Conservation (phyloP, 208 protist species). For the Balamuthia mandrillaris region DNA sequence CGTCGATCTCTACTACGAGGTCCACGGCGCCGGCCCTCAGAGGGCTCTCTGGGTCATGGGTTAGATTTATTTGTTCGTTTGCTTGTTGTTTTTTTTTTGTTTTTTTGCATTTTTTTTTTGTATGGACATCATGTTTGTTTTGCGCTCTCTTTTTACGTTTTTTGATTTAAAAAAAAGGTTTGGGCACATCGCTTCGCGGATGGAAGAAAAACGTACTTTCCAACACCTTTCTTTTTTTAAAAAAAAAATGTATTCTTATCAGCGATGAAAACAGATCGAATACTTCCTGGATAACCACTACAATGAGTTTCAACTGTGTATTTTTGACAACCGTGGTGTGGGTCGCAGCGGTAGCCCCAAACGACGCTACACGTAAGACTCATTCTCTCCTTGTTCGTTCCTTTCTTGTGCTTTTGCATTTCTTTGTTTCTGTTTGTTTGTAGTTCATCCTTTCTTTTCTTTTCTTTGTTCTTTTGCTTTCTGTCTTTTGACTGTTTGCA, state of each 20-base stretch:
- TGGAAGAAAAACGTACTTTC: neutral
- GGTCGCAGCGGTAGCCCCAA: neutral
- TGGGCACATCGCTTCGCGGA: neutral
- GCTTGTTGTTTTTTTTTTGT: too few relatives aligned
- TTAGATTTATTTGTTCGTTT: too few relatives aligned
- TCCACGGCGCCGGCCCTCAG: neutral
- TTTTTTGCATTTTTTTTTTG: neutral
- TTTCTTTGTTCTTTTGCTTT: too few relatives aligned
- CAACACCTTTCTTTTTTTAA: too few relatives aligned
- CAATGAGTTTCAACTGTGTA: neutral
- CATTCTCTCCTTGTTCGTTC: neutral
- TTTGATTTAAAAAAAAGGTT: neutral
- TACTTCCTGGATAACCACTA: neutral
- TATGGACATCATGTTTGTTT: neutral
- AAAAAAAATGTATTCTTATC: too few relatives aligned
- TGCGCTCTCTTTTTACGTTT: neutral
- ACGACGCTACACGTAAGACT: neutral
- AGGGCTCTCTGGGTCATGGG: slow-evolving; percentile 1
- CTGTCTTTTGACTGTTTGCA: too few relatives aligned
- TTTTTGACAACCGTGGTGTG: slow-evolving; percentile 3
- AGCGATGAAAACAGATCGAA: too few relatives aligned
- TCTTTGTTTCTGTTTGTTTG: neutral
- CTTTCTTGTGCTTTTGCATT: neutral
- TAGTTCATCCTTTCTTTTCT: too few relatives aligned
- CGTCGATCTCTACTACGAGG: slow-evolving; percentile 9